These are phyloP conservation scores for Canariomyces notabilis DNA, from an alignment of 2,329 filamentous ascomycete genomes.

Conservation along the genomic window DNA sequence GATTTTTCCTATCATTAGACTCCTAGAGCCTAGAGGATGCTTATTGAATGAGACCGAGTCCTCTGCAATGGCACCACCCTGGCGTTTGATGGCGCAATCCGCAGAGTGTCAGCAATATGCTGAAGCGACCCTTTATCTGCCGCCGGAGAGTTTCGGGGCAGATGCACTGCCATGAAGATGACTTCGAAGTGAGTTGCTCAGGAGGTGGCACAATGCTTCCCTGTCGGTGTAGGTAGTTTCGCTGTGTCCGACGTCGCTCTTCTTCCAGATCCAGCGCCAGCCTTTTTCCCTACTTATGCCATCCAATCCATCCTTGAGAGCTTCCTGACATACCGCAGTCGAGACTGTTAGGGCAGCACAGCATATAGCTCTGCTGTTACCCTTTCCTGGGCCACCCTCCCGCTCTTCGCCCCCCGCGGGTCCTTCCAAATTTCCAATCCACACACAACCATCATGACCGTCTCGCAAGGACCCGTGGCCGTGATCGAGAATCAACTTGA, in stretches of 20 bases:
- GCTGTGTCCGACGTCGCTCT: not conserved
- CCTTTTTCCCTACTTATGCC: not conserved
- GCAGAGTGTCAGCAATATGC: constrained; percentile 12
- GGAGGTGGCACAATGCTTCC: not conserved
- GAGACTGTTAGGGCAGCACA: too few species aligned
- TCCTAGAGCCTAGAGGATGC: not conserved
- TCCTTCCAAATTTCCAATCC: not conserved
- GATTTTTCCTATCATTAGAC: not conserved
- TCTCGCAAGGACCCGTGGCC: constrained; percentile 12
- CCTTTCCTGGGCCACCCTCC: not conserved
- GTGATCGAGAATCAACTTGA: constrained; percentile 10
- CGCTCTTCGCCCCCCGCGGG: not conserved
- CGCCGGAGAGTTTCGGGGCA: not conserved
- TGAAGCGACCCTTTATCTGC: not conserved
- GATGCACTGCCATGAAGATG: not conserved
- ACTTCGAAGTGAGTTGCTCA: not conserved
- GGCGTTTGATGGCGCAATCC: constrained; percentile 28
- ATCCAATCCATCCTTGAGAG: not conserved
- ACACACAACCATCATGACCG: constrained; percentile 11
- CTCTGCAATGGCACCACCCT: constrained; percentile 25
- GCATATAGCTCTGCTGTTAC: too few species aligned
- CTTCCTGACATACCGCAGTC: not conserved
- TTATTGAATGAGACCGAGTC: constrained; percentile 1
- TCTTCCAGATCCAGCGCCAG: not conserved
- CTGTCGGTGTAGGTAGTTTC: not conserved